Evolutionary conservation across 2,329 filamentous ascomycete genomes (phyloP), one percentile per base, ranked within the genome.

Genomic region (Fusarium sulawesiense): DNA sequence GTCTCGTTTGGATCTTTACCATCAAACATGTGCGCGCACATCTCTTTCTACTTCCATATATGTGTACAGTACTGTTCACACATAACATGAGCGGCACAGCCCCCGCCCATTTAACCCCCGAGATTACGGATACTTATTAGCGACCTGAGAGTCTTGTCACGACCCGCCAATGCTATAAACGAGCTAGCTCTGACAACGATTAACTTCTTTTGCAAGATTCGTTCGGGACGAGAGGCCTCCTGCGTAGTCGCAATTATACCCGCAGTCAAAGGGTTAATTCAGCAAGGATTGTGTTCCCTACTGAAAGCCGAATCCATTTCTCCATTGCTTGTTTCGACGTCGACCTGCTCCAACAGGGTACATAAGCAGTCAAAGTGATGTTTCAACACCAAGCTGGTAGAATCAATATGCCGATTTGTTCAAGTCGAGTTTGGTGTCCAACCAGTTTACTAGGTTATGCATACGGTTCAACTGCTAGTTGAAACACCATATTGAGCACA

Each of bases 141-240:
- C 47, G 50, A 45, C 49, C 53, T 44, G 11, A 48, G 42, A 66
- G 57, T 50, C 59, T 29, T 51, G 50, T 20, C 14, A 57, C 32
- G 27, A 41, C 60, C 65, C 63, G 45, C 67, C 51, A 54, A 54
- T 49, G 25, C 63, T 55, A 40, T n/a, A 32, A 59, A 64, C 20
- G 44, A 64, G 67, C 60, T 68, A 62, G 68, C 44, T 60, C 48
- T 71, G 44, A 51, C 50, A 55, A 44, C 51, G 53, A 61, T 44
- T 37, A 46, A 55, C 42, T 40, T 65, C 23, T 56, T 58, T 20
- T 42, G 13, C 56, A 25, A 56, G 45, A 40, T 42, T 30, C 42
- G 23, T 32, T 46, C 41, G 41, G 32, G 14, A 41, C 16, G 20
- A 56, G 68, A 71, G 68, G 68, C 68, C 68, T 71, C 68, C 68